A percentile compares a stretch with the other conserved stretches of the same genome.
Evolutionary conservation across 352 stramenopile species (phyloP).

Genomic region (Globisporangium heterothallicum): DNA sequence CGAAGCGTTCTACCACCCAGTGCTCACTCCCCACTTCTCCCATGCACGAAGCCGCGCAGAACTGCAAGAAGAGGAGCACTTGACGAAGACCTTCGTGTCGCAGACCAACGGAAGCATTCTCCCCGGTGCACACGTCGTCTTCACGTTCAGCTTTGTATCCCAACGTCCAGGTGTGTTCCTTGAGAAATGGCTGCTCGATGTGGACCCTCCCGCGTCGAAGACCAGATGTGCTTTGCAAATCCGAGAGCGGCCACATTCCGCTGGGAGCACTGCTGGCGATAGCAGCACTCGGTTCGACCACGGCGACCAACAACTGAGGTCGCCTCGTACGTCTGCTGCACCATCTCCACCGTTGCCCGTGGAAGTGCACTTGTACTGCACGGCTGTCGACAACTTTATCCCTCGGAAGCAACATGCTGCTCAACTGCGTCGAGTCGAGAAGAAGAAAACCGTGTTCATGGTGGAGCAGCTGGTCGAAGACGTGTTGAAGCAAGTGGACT

Average conservation of each 20-base stretch:
- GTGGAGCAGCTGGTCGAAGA: slow-evolving; percentile 51
- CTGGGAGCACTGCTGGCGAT: neutral
- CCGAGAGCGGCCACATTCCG: neutral
- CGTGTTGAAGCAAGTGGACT: slow-evolving; percentile 33
- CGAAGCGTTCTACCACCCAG: slow-evolving; percentile 17
- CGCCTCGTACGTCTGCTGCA: neutral
- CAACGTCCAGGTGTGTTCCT: slow-evolving; percentile 42
- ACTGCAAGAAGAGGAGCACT: neutral
- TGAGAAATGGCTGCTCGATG: slow-evolving; percentile 66
- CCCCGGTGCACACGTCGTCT: slow-evolving; percentile 40
- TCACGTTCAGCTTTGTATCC: slow-evolving; percentile 61
- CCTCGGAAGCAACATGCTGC: slow-evolving; percentile 21
- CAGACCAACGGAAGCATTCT: slow-evolving; percentile 37
- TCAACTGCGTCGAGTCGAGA: slow-evolving; percentile 13
- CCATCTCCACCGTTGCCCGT: slow-evolving; percentile 6
- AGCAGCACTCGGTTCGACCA: neutral
- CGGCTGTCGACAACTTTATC: slow-evolving; percentile 57
- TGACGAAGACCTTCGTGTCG: slow-evolving; percentile 34
- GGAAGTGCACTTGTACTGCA: slow-evolving; percentile 44
- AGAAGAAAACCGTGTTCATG: slow-evolving; percentile 35
- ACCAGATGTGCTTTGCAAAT: no score
- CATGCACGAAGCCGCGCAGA: slow-evolving; percentile 12
- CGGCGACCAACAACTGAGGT: slow-evolving; percentile 3
- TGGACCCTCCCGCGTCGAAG: slow-evolving; percentile 36
- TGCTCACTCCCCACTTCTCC: slow-evolving; percentile 21